These are phyloP conservation scores for Leccinum rimulosum DNA, from an alignment of 768 basidiomycete species.

Conservation along the genomic window DNA sequence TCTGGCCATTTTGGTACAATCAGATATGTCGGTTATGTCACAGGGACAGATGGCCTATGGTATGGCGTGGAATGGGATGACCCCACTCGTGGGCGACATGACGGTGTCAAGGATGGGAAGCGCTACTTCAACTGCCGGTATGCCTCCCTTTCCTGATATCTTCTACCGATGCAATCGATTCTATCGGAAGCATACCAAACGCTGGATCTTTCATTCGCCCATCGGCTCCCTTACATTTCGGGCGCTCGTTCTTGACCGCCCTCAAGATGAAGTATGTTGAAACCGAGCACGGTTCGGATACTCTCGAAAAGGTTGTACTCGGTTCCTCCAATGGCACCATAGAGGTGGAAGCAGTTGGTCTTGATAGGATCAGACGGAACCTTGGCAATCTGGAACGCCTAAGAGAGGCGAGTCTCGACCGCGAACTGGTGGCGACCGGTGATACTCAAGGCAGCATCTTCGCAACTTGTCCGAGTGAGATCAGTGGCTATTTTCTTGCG, in stretches of 20 bases:
- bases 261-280: slow-evolving; percentile 79
- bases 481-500: slow-evolving; percentile 4
- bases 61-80: slow-evolving; percentile 99
- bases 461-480: slow-evolving; percentile 67
- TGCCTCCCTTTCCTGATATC: slow-evolving; percentile 20
- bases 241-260: slow-evolving; percentile 71
- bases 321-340: slow-evolving; percentile 85
- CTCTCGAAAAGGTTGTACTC: slow-evolving; percentile 63
- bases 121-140: slow-evolving; percentile 81
- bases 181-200: slow-evolving; percentile 46
- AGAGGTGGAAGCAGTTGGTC: slow-evolving; percentile 79
- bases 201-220: slow-evolving; percentile 83
- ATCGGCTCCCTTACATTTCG: slow-evolving; percentile 53
- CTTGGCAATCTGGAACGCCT: slow-evolving; percentile 65
- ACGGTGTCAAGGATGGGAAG: slow-evolving; percentile 74
- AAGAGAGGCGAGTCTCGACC: slow-evolving; percentile 79
- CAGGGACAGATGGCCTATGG: slow-evolving; percentile 69
- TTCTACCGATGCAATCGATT: slow-evolving; percentile 7
- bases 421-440: slow-evolving; percentile 56
- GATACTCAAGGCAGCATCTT: slow-evolving; percentile 49
- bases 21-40: slow-evolving; percentile 63
- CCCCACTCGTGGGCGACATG: slow-evolving; percentile 78
- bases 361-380: slow-evolving; percentile 75
- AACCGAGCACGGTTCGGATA: slow-evolving; percentile 44
- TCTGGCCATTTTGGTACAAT: slow-evolving; percentile 64